Evolutionary conservation across 1,284 basidiomycete genomes (phyloP), one percentile per base, ranked within the genome.

Genomic region (Sphagnurus paluster): DNA sequence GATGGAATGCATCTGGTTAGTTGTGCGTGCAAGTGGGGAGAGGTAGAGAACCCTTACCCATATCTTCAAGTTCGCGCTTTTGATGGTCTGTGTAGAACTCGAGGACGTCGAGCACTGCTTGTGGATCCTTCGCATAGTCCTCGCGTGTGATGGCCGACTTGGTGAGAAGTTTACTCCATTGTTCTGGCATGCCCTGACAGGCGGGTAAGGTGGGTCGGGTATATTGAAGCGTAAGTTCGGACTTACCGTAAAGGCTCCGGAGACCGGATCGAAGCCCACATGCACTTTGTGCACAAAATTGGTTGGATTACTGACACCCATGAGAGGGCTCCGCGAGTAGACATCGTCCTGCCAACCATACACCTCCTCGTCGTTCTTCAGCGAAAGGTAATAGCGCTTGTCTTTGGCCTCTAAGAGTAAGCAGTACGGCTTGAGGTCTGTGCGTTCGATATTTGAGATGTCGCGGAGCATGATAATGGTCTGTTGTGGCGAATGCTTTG

Each of bases 211-310:
- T 53, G 32, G 34, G 36, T 48, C 39, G 45, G 39, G 34, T 17
- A 34, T 39, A 24, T 4, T 16, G 11, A 35, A 41, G 36, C 11
- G 34, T 11, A 34, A 52, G 30, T 51, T 30, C 34, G 40, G 52
- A 71, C 82, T 57, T 60, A 90, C 90, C 5, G 93, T 98, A 66
- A 98, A 98, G 5, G 87, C 93, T 11, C 96, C 95, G 29, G 89
- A 90, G 37, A 93, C 77, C 0, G 94, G 92, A 68, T 99, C 96
- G 60, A 97, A 98, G 5, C 95, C 95, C 50, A 99, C 96, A 66
- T 99, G 96, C 2, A 98, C 93, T 65, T 97, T 93, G 71, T 98
- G 96, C 1, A 97, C 93, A 63, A 98, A 98, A 69, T 99, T 95
- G 13, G 93, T 98, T 0, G 96, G 96, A 55, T 89, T 88, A 60